phyloP scores from a whole-genome alignment of 176 grass and related monocot genomes.

The Otatea glauca region DNA sequence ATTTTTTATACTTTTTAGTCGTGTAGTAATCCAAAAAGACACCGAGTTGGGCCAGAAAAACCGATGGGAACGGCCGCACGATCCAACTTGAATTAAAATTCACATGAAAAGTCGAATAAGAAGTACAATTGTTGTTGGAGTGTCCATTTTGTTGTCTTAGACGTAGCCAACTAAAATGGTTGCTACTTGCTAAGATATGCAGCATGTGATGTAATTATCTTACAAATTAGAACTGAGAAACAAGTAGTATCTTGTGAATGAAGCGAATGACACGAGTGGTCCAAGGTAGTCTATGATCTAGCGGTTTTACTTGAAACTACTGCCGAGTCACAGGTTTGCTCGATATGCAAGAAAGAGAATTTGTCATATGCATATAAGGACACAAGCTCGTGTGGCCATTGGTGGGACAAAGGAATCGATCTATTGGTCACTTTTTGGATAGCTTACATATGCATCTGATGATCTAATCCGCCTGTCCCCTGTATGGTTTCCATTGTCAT shows the following conservation, averaged over 20 bases:
- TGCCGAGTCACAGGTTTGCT: constrained; percentile 1
- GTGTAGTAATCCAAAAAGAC: not conserved
- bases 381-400: constrained; percentile 45
- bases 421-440: constrained; percentile 37
- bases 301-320: not conserved
- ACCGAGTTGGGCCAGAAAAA: not conserved
- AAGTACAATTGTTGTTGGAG: not conserved
- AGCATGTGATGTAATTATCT: not conserved
- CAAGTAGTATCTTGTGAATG: not conserved
- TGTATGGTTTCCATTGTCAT: not conserved
- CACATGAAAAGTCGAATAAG: not conserved
- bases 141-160: not conserved
- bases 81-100: not conserved
- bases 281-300: not conserved
- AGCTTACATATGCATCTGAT: constrained; percentile 19
- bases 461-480: constrained; percentile 20
- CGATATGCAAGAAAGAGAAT: constrained; percentile 23
- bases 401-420: constrained; percentile 24
- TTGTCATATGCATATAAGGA: constrained; percentile 23
- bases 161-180: not conserved
- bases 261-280: not conserved
- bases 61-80: not conserved
- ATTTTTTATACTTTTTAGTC: not conserved
- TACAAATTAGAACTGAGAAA: not conserved
- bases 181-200: not conserved